Percentiles rank a stretch among this genome's conserved stretches.
Evolutionary conservation across 371 early-diverging fungal genomes (phyloP).

Genomic region (Nosema bombycis): DNA sequence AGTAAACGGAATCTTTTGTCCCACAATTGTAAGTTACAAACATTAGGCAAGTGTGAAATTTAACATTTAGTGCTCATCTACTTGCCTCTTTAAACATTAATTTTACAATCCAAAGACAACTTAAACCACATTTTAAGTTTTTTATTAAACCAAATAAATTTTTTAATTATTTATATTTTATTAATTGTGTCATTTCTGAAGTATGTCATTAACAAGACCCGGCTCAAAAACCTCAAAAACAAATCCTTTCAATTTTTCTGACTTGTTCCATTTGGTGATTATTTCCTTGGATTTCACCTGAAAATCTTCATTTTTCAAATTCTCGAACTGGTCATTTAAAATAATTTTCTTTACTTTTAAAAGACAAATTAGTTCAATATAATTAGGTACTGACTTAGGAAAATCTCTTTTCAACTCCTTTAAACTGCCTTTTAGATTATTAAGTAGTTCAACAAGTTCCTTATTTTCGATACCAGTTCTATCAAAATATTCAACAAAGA

Average conservation of each 20-base stretch:
- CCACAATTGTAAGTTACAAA: too few relatives aligned
- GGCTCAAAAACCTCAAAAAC: background rate
- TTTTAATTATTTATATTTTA: too few relatives aligned
- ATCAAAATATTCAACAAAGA: conserved; percentile 24
- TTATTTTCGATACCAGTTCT: background rate
- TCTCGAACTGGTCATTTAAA: background rate
- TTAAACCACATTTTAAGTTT: too few relatives aligned
- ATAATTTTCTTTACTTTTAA: conserved; percentile 7
- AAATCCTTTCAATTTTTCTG: background rate
- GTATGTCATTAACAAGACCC: too few relatives aligned
- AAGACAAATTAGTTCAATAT: conserved; percentile 31
- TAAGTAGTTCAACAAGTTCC: conserved; percentile 18
- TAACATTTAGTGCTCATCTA: too few relatives aligned
- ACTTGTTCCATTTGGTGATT: conserved; percentile 1
- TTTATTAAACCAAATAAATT: too few relatives aligned
- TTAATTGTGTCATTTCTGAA: too few relatives aligned
- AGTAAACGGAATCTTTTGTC: too few relatives aligned
- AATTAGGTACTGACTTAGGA: conserved; percentile 30
- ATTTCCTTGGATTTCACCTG: conserved; percentile 3
- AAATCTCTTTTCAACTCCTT: conserved; percentile 37
- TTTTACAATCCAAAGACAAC: too few relatives aligned
- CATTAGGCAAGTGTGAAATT: too few relatives aligned
- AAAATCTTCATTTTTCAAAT: conserved; percentile 38
- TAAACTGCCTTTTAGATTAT: conserved; percentile 26
- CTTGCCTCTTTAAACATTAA: too few relatives aligned